Base-by-base conservation (phyloP, 2,329 filamentous ascomycete genomes). In the Pseudopyrenochaeta lycopersici region DNA sequence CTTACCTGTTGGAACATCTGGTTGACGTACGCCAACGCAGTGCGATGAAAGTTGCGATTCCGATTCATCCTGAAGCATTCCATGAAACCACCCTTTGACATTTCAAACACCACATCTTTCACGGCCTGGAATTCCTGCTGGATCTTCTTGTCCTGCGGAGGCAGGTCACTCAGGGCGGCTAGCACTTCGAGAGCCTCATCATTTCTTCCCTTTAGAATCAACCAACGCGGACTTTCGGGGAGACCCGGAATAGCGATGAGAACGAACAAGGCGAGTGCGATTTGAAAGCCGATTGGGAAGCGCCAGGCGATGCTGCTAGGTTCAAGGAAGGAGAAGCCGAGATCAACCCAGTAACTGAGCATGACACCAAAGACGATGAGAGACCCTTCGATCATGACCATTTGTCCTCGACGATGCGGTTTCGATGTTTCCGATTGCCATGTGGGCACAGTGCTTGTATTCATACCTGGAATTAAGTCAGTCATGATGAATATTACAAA, bases 11-110 rank as follows among this genome's bases (percentile, higher is more conserved):
- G 78, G 59, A 80, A 79, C 67, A 78, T 73, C 50, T 81, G 78
- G 40, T 79, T 76, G 45, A 77, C 68, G 58, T 78, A 79, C 11
- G 73, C 78, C 48, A 81, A 66, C 7, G 69, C 64, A 7, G 75
- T 77, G 11, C 79, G 76, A 62, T 80, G 78, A 41, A 79, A 73
- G 53, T 79, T 77, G 21, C 78, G 72, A 55, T 79, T 77, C 20
- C 75, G 68, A 55, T 77, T 77, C 79, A 84, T 84, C 56, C 81
- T 85, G 72, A 87, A 87, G 52, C 87, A 79, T 57, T 87, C 85
- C 5, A 71, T 69, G 72, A 86, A 86, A 21, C 75, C 77, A 21
- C 81, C 75, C 73, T 83, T 63, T 0, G 70, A 67, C 71, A 75
- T 75, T 49, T 76, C 72, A 31, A 74, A 65, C 4, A 71, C 72